phyloP scores from a whole-genome alignment of 108 stramenopile genomes.

The Discostella stelligeroides region DNA sequence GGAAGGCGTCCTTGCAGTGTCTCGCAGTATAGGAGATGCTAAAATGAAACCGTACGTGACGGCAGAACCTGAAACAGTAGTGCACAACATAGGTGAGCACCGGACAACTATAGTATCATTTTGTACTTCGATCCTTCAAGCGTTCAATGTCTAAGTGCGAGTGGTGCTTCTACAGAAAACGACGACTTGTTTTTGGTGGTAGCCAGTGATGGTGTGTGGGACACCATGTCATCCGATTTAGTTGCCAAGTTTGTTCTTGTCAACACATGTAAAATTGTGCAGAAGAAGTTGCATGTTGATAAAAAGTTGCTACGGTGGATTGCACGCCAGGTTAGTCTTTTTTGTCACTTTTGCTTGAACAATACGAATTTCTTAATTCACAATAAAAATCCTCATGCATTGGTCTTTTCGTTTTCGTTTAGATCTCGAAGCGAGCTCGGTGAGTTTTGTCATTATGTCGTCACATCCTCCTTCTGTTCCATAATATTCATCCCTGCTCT shows the following conservation, averaged over 20 bases:
- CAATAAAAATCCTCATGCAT: background rate
- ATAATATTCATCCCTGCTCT: background rate
- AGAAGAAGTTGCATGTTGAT: constrained; percentile 70
- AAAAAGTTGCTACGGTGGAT: constrained; percentile 83
- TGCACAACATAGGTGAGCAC: constrained; percentile 66
- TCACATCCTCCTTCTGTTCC: background rate
- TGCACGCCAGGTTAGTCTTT: constrained; percentile 57
- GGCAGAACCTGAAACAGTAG: constrained; percentile 81
- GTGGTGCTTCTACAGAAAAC: constrained; percentile 33
- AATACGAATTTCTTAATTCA: background rate
- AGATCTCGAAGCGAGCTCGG: constrained; percentile 70
- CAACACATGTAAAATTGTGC: constrained; percentile 82
- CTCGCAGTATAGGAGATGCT: constrained; percentile 93
- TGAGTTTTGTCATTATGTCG: constrained; percentile 4
- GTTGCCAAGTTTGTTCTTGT: constrained; percentile 87
- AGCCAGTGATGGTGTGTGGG: constrained; percentile 90
- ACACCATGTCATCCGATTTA: constrained; percentile 85
- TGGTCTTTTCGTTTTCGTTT: background rate
- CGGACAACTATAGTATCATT: background rate
- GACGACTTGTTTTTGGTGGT: constrained; percentile 90
- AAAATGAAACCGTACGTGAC: constrained; percentile 89
- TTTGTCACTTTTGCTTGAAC: constrained; percentile 1
- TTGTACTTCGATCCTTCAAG: background rate
- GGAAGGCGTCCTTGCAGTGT: constrained; percentile 95
- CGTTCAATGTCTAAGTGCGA: background rate